Base-by-base conservation (phyloP, 768 basidiomycete genomes). In the Kockovaella imperatae region DNA sequence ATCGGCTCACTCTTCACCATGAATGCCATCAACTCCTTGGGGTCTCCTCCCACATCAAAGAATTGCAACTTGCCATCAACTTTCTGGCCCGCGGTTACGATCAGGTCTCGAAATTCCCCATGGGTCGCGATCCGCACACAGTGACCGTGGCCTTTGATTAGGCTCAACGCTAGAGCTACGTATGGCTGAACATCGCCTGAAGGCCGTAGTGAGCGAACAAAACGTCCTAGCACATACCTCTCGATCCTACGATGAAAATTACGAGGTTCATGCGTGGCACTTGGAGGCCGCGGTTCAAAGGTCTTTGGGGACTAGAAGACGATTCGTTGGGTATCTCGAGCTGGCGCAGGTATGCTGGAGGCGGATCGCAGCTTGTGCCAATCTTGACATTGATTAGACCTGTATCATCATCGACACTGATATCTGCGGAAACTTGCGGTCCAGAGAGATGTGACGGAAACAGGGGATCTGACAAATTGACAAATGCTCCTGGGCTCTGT, bases 241-340 rank as follows among this genome's bases (percentile, higher is more conserved):
- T 73, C 53, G 78, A 80, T 14, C 81, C 81, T 24, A 81, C 80
- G 42, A 83, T 79, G 77, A 80, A 79, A 34, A 83, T 78, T 23
- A 81, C 76, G 30, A 83, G 77, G 52, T 73, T 79, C 67, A 83
- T n/a, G n/a, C n/a, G n/a, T n/a, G n/a, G n/a, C n/a, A n/a, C n/a
- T n/a, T n/a, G n/a, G n/a, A n/a, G n/a, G n/a, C n/a, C n/a, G n/a
- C n/a, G n/a, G n/a, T n/a, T n/a, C n/a, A n/a, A n/a, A n/a, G n/a
- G n/a, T n/a, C n/a, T n/a, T n/a, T n/a, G n/a, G n/a, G n/a, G n/a
- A n/a, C n/a, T n/a, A n/a, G n/a, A n/a, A n/a, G n/a, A n/a, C n/a
- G n/a, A n/a, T n/a, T n/a, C n/a, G n/a, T n/a, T n/a, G n/a, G n/a
- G n/a, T n/a, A n/a, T n/a, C n/a, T n/a, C n/a, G n/a, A n/a, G n/a